Base-by-base conservation (phyloP, 768 basidiomycete genomes). In the Sutorius australiensis region DNA sequence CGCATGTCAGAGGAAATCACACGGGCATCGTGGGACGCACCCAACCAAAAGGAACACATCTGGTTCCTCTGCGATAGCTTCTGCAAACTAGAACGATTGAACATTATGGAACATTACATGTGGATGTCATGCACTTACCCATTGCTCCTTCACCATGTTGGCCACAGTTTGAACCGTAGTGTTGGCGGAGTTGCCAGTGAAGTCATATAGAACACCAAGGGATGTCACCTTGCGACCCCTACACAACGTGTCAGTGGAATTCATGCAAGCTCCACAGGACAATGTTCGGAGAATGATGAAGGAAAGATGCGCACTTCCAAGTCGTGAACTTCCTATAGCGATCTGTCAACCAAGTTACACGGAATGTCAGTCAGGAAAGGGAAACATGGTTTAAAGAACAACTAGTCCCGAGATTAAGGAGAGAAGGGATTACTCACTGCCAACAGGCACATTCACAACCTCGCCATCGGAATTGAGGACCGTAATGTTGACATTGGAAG, bases 401-500 rank as follows among this genome's bases (percentile, higher is more conserved):
- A 12, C n/a, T n/a, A 8, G 14, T n/a, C 30, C 40, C 6, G 14
- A 11, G 28, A 32, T 24, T 16, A 5, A 12, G 13, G n/a, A 34
- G 13, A 38, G 10, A 51, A 47, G 6, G 6, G 8, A 30, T 0
- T 7, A 58, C 73, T 51, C 54, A 75, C 76, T 71, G 19, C 81
- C 80, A 37, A 80, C 66, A 0, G 79, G 77, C 1, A 77, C 70
- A 44, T 68, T 77, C 54, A 69, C 65, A 1, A 53, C 55, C 24
- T 70, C 54, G 14, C 72, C 75, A 13, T 67, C 50, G 37, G 71
- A 60, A 60, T 80, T 77, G 14, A 75, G 56, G 10, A 87, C 63
- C 2, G 91, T 92, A 64, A 95, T 89, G 71, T 95, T 89, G 50
- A 82, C 88, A 61, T 95, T 95, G 2, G 86, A 89, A 1, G 90